Conservation (phyloP, 371 early-diverging fungal genomes). For the Circinella umbellata region DNA sequence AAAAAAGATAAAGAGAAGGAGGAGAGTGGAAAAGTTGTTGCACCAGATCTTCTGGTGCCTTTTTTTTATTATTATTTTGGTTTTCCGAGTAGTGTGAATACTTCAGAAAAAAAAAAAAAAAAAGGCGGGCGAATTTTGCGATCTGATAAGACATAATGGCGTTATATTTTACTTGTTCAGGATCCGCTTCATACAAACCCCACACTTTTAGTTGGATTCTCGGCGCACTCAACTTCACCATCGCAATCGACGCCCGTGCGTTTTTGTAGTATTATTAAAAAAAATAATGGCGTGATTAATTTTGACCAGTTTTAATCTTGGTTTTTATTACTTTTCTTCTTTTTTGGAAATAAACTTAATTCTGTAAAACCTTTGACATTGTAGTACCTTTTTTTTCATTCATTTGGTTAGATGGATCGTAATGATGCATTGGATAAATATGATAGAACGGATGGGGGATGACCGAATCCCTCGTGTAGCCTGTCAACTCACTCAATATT, state of each 20-base stretch:
- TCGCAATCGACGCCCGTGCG: slow-evolving; percentile 4
- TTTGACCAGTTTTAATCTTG: background rate
- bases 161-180: slow-evolving; percentile 1
- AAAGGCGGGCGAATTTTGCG: background rate
- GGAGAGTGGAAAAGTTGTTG: background rate
- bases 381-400: too few species aligned
- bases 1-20: background rate
- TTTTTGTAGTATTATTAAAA: background rate
- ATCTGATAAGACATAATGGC: slow-evolving; percentile 15
- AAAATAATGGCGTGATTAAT: background rate
- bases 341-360: background rate
- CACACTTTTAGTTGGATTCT: background rate
- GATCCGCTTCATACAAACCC: background rate
- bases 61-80: background rate
- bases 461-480: too few species aligned
- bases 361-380: background rate
- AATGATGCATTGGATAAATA: too few species aligned
- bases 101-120: background rate
- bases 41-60: slow-evolving; percentile 2
- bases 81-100: background rate
- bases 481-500: too few species aligned
- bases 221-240: background rate
- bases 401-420: too few species aligned
- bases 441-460: too few species aligned
- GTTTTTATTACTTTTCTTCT: too few species aligned